These are phyloP conservation scores for Leccinellum albellum DNA, from an alignment of 768 basidiomycete species.

Conservation along the genomic window DNA sequence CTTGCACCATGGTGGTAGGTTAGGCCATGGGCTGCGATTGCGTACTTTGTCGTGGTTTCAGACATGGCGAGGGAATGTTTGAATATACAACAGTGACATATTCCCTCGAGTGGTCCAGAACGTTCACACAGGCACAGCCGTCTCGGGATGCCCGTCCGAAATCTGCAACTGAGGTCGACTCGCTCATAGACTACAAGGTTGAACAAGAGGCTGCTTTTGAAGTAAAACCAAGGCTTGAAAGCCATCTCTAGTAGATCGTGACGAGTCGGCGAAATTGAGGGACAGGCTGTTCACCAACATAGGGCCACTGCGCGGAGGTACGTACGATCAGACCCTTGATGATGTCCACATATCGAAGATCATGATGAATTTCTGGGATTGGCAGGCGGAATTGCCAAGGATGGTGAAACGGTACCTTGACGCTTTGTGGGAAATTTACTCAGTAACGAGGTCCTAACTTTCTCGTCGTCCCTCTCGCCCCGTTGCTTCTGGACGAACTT, in stretches of 20 bases:
- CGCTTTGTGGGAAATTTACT: neutral
- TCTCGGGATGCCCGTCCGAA: neutral
- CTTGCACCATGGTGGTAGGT: constrained; percentile 53
- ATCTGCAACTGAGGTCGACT: neutral
- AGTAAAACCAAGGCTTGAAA: neutral
- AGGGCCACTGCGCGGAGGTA: too few relatives aligned
- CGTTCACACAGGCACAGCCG: neutral
- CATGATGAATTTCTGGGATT: neutral
- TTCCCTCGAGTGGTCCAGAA: neutral
- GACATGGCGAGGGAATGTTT: neutral
- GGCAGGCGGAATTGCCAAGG: neutral
- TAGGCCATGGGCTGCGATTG: constrained; percentile 43
- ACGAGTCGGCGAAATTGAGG: too few relatives aligned
- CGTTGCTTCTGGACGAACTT: constrained; percentile 23
- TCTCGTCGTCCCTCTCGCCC: constrained; percentile 1
- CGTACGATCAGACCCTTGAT: neutral
- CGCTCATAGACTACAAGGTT: neutral
- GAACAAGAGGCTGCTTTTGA: neutral
- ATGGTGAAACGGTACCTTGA: neutral
- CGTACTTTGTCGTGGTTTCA: neutral
- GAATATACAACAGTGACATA: neutral
- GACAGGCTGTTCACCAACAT: too few relatives aligned
- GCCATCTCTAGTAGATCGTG: neutral
- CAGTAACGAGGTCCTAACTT: constrained; percentile 7
- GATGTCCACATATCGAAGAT: neutral